A percentile compares a stretch with the other conserved stretches of the same genome.
phyloP scores from a whole-genome alignment of 2,329 filamentous ascomycete species.

The Pseudomassariella vexata region DNA sequence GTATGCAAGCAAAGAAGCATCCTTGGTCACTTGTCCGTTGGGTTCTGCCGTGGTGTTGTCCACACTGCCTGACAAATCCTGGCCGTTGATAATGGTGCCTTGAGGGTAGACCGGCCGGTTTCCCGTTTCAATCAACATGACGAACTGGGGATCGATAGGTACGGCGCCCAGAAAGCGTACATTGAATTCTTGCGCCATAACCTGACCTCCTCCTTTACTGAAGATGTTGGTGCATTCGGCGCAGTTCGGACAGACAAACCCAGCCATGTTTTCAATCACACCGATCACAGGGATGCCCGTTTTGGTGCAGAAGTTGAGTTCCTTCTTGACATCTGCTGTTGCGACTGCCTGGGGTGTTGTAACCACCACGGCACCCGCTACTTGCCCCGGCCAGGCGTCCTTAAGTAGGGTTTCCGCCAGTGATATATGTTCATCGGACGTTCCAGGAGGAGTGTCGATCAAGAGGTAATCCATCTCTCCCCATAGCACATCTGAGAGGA shows the following conservation, averaged over 20 bases:
- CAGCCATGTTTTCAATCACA: conserved; percentile 95
- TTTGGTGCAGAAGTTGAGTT: conserved; percentile 88
- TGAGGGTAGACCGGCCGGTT: conserved; percentile 60
- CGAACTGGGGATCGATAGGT: conserved; percentile 90
- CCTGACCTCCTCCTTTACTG: conserved; percentile 79
- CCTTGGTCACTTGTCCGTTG: conserved; percentile 24
- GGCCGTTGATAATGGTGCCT: conserved; percentile 57
- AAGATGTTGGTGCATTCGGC: conserved; percentile 91
- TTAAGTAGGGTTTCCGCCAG: conserved; percentile 78
- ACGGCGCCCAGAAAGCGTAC: conserved; percentile 82
- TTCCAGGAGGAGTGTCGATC: conserved; percentile 93
- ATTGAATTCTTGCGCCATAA: conserved; percentile 81
- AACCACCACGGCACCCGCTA: conserved; percentile 86
- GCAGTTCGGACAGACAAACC: conserved; percentile 76
- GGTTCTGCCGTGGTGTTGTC: conserved; percentile 18
- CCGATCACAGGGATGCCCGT: conserved; percentile 75
- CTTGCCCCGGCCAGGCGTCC: conserved; percentile 56
- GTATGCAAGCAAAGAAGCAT: conserved; percentile 50
- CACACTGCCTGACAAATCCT: conserved; percentile 40
- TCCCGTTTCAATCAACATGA: conserved; percentile 75
- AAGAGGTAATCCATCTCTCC: conserved; percentile 82
- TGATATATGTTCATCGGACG: conserved; percentile 94
- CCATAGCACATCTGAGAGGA: conserved; percentile 89
- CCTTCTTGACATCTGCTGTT: conserved; percentile 89
- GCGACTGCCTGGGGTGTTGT: conserved; percentile 94